These are phyloP conservation scores for Mallotus nudiflorus DNA, from an alignment of 345 rosid genomes.

Conservation along the genomic window DNA sequence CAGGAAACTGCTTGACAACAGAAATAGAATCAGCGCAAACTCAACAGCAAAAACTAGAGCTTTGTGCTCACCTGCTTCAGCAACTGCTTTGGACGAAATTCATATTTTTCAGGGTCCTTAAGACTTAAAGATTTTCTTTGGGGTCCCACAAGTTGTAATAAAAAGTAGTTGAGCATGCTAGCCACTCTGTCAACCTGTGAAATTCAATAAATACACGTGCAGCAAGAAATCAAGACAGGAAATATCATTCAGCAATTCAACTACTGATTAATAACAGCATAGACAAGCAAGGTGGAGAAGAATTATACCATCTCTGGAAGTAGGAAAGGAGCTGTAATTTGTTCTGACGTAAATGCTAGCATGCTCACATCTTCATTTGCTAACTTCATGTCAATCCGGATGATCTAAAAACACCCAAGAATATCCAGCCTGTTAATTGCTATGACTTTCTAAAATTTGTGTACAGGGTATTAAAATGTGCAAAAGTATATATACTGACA, in stretches of 20 bases:
- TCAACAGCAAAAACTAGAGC: background rate
- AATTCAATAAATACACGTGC: slow-evolving; percentile 7
- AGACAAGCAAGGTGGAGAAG: slow-evolving; percentile 4
- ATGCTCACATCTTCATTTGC: slow-evolving; percentile 97
- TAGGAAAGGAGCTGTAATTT: slow-evolving; percentile 90
- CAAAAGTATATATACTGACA: slow-evolving; percentile 44
- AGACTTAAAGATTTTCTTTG: slow-evolving; percentile 86
- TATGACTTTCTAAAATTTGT: slow-evolving; percentile 4
- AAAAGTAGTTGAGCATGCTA: slow-evolving; percentile 92
- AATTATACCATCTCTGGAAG: slow-evolving; percentile 94
- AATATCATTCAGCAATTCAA: background rate
- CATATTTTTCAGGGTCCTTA: slow-evolving; percentile 96
- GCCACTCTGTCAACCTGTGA: slow-evolving; percentile 94
- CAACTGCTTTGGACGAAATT: slow-evolving; percentile 90
- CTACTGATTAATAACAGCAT: background rate
- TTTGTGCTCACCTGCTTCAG: slow-evolving; percentile 72
- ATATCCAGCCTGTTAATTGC: slow-evolving; percentile 11
- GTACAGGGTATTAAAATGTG: background rate
- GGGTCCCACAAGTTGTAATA: slow-evolving; percentile 96
- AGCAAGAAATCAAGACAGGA: background rate
- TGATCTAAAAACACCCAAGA: slow-evolving; percentile 53
- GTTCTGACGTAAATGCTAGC: slow-evolving; percentile 93
- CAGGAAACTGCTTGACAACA: background rate
- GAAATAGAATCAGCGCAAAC: background rate
- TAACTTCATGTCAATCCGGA: slow-evolving; percentile 92